Evolutionary conservation across 2,329 filamentous ascomycete genomes (phyloP), one percentile per base, ranked within the genome.

Genomic region (Aspergillus aculeatinus): DNA sequence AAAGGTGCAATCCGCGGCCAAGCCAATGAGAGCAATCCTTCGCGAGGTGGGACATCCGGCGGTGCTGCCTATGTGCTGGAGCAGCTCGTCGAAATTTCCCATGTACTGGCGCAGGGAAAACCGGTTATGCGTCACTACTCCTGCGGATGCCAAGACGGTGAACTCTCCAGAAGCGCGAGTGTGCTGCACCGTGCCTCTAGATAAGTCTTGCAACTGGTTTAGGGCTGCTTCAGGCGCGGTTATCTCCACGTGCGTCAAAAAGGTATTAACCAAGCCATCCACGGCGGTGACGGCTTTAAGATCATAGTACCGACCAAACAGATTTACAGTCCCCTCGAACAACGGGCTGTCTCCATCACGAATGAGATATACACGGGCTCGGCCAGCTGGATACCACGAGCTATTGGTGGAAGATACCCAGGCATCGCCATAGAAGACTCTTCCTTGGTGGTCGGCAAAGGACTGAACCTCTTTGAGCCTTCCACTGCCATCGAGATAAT

Each of bases 1-100:
- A 72, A 96, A 97, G 2, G 87, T 90, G 79, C 94, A 98, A 74
- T 98, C 94, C 0, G 92, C 92, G 6, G 92, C 93, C 29, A 97
- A 87, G 23, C 94, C 94, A 23, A 98, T 84, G 21, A 96, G 82
- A 0, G 94, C 93, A 19, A 97, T 90, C 75, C 89, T 93, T 65
- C 91, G 85, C n/a, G 90, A 91, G 0, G 82, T 86, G 3, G 93
- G 92, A 74, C 94, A 98, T 48, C 94, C 94, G 14, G 76, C 71
- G 0, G 89, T 89, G 57, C 84, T 88, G 50, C 93, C 93, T 70
- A 97, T 96, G 29, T 84, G 89, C 48, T 78, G 81, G 29, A 83
- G 80, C 64, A 96, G 79, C 71, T 60, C 51, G 4, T 25, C 42
- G 19, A 11, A 35, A 16, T 35, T 16, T n/a, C 9, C 23, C 16